phyloP scores from a whole-genome alignment of 2,329 filamentous ascomycete genomes.

The Paecilomyces variotii region DNA sequence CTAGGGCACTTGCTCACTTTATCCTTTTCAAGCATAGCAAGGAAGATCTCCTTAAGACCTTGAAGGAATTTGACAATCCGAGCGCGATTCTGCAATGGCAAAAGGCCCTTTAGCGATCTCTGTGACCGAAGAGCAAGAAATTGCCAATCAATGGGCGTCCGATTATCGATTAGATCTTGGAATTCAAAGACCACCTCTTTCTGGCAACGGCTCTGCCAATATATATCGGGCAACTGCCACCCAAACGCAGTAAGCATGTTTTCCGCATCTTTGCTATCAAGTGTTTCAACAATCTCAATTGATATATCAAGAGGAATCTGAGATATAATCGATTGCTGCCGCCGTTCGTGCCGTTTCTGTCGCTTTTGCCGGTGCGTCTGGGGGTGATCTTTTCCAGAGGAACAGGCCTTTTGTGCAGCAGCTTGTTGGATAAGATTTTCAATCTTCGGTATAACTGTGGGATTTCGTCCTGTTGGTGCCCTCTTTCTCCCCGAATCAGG shows the following conservation, averaged over 20 bases:
- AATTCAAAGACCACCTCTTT: slow-evolving; percentile 9
- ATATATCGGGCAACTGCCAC: slow-evolving; percentile 6
- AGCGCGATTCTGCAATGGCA: not conserved
- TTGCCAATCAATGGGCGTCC: slow-evolving; percentile 6
- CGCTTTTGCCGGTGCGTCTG: too few species aligned
- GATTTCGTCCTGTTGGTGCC: not conserved
- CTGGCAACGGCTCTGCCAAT: slow-evolving; percentile 6
- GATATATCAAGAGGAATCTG: not conserved
- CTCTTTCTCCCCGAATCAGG: not conserved
- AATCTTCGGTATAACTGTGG: not conserved
- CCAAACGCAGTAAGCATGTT: slow-evolving; percentile 7
- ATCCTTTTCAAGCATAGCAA: not conserved
- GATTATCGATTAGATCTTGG: slow-evolving; percentile 4
- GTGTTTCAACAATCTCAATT: not conserved
- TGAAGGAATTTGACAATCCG: not conserved
- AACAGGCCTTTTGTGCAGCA: not conserved
- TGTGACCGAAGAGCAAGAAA: slow-evolving; percentile 5
- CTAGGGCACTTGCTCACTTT: not conserved
- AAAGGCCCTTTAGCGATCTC: slow-evolving; percentile 4
- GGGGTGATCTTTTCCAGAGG: not conserved
- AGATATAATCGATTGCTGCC: not conserved
- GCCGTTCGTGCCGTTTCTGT: too few species aligned
- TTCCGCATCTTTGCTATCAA: slow-evolving; percentile 1
- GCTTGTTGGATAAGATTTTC: not conserved
- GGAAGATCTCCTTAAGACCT: not conserved